Percentiles rank a stretch among this genome's conserved stretches.
Conservation (phyloP, 2,329 filamentous ascomycete species). For the Colletotrichum eleusines region DNA sequence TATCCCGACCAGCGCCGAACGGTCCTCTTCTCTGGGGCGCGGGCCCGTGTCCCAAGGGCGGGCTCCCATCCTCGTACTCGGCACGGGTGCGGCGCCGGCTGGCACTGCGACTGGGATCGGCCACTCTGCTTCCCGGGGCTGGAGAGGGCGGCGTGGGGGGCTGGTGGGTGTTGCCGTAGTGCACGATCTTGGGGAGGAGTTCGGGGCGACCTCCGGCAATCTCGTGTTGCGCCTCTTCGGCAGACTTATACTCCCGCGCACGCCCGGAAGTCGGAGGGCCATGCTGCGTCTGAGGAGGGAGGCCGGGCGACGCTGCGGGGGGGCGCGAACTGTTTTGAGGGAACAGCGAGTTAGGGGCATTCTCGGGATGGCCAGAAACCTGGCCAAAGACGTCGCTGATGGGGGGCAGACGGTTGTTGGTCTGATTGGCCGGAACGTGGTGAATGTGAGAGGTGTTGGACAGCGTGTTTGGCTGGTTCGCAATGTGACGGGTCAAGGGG, state of each 20-base stretch:
- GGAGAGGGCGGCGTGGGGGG: conserved; percentile 92
- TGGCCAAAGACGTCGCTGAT: conserved; percentile 96
- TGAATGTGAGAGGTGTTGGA: conserved; percentile 91
- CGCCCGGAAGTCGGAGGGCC: conserved; percentile 69
- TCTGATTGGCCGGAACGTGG: conserved; percentile 88
- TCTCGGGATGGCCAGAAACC: conserved; percentile 73
- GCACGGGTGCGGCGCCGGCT: conserved; percentile 82
- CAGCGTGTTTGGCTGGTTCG: conserved; percentile 85
- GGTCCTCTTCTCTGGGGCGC: conserved; percentile 72
- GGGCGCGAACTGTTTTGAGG: conserved; percentile 69
- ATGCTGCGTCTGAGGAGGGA: conserved; percentile 65
- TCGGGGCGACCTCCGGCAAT: conserved; percentile 93
- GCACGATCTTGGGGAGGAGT: conserved; percentile 90
- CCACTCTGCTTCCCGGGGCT: conserved; percentile 63
- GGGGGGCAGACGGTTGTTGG: conserved; percentile 90
- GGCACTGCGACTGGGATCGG: conserved; percentile 68
- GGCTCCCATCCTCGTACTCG: conserved; percentile 93
- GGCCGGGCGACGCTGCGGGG: conserved; percentile 82
- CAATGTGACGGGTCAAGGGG: conserved; percentile 80
- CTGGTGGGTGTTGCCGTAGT: conserved; percentile 89
- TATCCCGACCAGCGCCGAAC: conserved; percentile 85
- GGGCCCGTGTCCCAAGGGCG: conserved; percentile 83
- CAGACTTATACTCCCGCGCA: conserved; percentile 90
- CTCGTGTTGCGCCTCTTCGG: conserved; percentile 93
- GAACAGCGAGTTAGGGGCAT: conserved; percentile 63